phyloP scores from a whole-genome alignment of 2,329 filamentous ascomycete genomes.

The Trichophyton verrucosum region DNA sequence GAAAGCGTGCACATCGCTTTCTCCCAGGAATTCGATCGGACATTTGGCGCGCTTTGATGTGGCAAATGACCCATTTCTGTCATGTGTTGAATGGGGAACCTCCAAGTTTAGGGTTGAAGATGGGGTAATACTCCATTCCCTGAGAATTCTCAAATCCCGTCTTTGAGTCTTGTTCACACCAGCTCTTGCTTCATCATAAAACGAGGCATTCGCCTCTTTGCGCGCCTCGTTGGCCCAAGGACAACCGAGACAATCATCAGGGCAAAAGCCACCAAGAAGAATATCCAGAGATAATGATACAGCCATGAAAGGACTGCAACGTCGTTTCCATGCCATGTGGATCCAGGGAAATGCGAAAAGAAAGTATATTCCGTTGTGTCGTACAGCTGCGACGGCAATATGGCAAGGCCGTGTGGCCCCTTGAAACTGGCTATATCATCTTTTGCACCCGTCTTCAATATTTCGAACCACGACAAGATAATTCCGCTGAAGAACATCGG shows the following conservation, averaged over 20 bases:
- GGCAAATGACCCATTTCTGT: background rate
- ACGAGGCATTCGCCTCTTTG: background rate
- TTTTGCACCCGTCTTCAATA: background rate
- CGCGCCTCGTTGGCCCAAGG: background rate
- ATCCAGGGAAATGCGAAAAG: slow-evolving; percentile 6
- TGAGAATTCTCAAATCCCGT: background rate
- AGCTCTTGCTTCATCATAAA: background rate
- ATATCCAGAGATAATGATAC: slow-evolving; percentile 1
- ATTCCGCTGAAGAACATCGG: slow-evolving; percentile 9
- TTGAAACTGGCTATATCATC: background rate
- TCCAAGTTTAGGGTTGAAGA: background rate
- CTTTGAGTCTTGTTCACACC: background rate
- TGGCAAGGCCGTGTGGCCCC: background rate
- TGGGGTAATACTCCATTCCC: background rate
- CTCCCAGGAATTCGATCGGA: background rate
- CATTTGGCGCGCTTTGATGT: background rate
- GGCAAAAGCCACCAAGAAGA: background rate
- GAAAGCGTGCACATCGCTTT: background rate
- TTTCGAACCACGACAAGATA: slow-evolving; percentile 7
- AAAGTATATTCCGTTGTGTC: slow-evolving; percentile 6
- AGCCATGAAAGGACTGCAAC: slow-evolving; percentile 4
- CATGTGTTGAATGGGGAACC: background rate
- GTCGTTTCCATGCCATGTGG: slow-evolving; percentile 7
- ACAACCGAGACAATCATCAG: background rate
- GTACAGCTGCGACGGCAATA: slow-evolving; percentile 4